These are phyloP conservation scores for Citrus australasica DNA, from an alignment of 345 rosid species.

Conservation along the genomic window DNA sequence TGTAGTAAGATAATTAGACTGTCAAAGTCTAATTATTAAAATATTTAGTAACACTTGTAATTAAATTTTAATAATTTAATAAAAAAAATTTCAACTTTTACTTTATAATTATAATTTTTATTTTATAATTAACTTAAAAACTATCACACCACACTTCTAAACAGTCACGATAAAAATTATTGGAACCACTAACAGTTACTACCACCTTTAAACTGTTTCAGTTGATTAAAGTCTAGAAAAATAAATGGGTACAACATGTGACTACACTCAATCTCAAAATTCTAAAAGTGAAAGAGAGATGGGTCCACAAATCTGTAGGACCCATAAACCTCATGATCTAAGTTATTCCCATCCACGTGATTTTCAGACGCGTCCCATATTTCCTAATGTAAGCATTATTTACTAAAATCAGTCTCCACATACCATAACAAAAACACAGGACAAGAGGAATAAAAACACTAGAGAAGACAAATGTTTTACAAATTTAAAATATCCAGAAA, in stretches of 20 bases:
- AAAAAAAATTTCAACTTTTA: no score
- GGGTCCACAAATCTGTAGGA: not conserved
- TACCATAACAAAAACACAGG: constrained; percentile 20
- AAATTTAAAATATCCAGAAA: not conserved
- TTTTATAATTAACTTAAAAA: no score
- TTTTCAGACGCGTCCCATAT: constrained; percentile 10
- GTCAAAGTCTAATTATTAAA: rapidly evolving
- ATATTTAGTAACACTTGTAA: rapidly evolving
- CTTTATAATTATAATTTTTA: no score
- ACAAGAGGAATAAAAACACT: constrained; percentile 24
- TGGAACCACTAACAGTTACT: not conserved
- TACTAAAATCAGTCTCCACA: not conserved
- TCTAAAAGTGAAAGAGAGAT: not conserved
- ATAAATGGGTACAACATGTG: not conserved
- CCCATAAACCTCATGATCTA: constrained; percentile 5
- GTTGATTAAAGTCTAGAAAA: constrained; percentile 6
- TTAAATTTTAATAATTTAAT: rapidly evolving
- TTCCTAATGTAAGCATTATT: not conserved
- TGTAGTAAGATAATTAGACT: rapidly evolving
- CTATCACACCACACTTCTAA: rapidly evolving
- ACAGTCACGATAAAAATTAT: not conserved
- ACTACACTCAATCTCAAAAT: not conserved
- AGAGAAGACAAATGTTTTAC: constrained; percentile 16
- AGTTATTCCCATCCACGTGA: constrained; percentile 31
- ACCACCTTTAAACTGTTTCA: constrained; percentile 2